Evolutionary conservation across 306 rosid species (phyloP).

Genomic region (Oemleria cerasiformis): DNA sequence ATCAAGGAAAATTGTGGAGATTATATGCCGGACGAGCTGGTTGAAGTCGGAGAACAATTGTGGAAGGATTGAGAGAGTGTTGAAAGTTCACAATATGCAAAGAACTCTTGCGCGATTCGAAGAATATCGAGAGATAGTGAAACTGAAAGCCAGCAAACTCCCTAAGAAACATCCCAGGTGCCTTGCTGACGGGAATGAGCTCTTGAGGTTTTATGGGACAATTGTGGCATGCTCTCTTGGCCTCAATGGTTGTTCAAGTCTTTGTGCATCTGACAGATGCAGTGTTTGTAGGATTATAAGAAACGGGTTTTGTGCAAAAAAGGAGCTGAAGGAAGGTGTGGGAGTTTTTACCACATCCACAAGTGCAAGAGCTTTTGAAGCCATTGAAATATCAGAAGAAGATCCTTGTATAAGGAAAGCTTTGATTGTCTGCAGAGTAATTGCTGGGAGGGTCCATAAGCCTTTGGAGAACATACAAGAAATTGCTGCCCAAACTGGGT

Average conservation of each 20-base stretch:
- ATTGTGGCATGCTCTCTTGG: conserved; percentile 75
- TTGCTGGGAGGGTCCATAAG: conserved; percentile 90
- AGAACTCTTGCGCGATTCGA: conserved; percentile 81
- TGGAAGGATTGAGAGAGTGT: conserved; percentile 73
- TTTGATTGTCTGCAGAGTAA: conserved; percentile 72
- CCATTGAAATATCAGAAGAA: conserved; percentile 45
- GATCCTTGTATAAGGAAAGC: conserved; percentile 50
- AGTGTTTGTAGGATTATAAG: conserved; percentile 82
- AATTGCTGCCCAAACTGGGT: conserved; percentile 75
- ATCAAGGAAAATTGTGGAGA: conserved; percentile 86
- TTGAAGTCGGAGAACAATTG: conserved; percentile 67
- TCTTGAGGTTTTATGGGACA: conserved; percentile 82
- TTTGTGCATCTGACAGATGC: conserved; percentile 71
- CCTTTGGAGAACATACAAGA: conserved; percentile 81
- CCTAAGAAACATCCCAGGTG: conserved; percentile 93
- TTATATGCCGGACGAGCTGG: conserved; percentile 85
- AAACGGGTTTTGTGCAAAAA: conserved; percentile 78
- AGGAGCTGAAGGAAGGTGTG: conserved; percentile 75
- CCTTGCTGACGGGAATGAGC: conserved; percentile 92
- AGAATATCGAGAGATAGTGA: conserved; percentile 84
- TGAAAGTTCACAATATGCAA: conserved; percentile 97
- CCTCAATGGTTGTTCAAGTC: conserved; percentile 68
- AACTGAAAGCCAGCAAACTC: conserved; percentile 84
- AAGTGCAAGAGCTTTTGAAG: conserved; percentile 84
- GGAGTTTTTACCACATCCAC: conserved; percentile 96